Evolutionary conservation across 768 basidiomycete genomes (phyloP), one percentile per base, ranked within the genome.

Genomic region (Lactarius quietus): DNA sequence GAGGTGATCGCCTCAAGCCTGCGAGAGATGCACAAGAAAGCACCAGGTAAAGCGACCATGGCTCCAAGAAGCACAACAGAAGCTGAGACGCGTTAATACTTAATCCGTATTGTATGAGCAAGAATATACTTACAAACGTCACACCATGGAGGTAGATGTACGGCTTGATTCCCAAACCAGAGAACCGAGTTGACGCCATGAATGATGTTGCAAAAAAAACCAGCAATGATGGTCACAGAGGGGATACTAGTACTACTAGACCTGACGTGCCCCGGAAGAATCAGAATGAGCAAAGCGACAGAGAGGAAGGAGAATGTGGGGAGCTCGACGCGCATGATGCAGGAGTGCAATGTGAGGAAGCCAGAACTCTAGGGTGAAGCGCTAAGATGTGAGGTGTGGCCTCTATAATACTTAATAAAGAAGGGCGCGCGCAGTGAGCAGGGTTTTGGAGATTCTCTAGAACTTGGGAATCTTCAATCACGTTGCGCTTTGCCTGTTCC

Each of bases 101-200:
- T 29, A 2, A 29, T 61, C 15, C 20, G 54, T 15, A 4, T 14
- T 51, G 26, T 6, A 38, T 48, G 35, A 28, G 28, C 4, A 48
- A 36, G 54, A 57, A 26, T 5, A 51, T 15, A 28, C 79, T 70
- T 63, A 80, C 79, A 63, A 28, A 80, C 76, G 64, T 80, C 79
- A 64, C 79, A 80, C 75, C 76, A 80, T 8, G 73, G 70, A 2
- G 76, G 75, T 0, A 70, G 67, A 12, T 59, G 64, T 43, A 74
- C 68, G 3, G 54, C 66, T 52, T 66, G 63, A 35, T 72, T 75
- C 52, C 75, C 74, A 36, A 66, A 66, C 78, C 78, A 80, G 18
- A 76, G 61, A 43, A 79, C 67, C 7, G 72, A 45, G 67, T 78
- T 75, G 55, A 77, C 67, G 62, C 63, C 66, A 55, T 68, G 70